A percentile compares a stretch with the other conserved stretches of the same genome.
Evolutionary conservation across 2,329 filamentous ascomycete species (phyloP).

Genomic region (Paraphaeosphaeria minitans): DNA sequence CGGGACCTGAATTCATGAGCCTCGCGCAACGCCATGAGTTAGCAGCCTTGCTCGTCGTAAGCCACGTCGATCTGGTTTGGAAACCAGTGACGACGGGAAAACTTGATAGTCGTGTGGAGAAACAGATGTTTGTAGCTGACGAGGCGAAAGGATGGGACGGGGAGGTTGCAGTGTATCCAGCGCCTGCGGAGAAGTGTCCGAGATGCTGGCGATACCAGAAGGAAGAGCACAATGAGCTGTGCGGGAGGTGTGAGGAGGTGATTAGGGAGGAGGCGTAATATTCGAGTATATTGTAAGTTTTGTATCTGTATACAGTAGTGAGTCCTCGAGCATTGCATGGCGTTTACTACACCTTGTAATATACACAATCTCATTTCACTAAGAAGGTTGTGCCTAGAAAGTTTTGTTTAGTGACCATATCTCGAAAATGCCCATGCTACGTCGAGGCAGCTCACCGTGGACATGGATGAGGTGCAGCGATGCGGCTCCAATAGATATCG

Average conservation of each 20-base stretch:
- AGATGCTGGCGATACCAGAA: conserved; percentile 89
- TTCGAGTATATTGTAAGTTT: neutral
- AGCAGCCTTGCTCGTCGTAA: conserved; percentile 51
- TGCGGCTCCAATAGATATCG: no score
- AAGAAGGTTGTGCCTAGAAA: no score
- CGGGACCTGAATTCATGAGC: neutral
- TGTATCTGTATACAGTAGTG: neutral
- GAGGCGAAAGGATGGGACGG: conserved; percentile 19
- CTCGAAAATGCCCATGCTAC: no score
- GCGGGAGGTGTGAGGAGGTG: conserved; percentile 72
- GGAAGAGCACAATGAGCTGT: conserved; percentile 69
- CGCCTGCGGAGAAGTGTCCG: conserved; percentile 71
- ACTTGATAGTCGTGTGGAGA: conserved; percentile 16
- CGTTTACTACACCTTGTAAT: neutral
- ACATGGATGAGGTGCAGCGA: no score
- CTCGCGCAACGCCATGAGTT: conserved; percentile 39
- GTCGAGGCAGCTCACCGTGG: no score
- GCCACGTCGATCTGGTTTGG: conserved; percentile 31
- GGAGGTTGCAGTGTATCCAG: conserved; percentile 47
- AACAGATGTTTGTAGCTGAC: conserved; percentile 40
- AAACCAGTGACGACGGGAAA: conserved; percentile 6
- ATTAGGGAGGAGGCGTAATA: conserved; percentile 47
- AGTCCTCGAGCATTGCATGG: neutral
- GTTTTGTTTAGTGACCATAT: no score
- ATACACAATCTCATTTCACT: no score